A percentile compares a stretch with the other conserved stretches of the same genome.
phyloP scores from a whole-genome alignment of 2,329 filamentous ascomycete species.

The Phaeophleospora eucalypticola region DNA sequence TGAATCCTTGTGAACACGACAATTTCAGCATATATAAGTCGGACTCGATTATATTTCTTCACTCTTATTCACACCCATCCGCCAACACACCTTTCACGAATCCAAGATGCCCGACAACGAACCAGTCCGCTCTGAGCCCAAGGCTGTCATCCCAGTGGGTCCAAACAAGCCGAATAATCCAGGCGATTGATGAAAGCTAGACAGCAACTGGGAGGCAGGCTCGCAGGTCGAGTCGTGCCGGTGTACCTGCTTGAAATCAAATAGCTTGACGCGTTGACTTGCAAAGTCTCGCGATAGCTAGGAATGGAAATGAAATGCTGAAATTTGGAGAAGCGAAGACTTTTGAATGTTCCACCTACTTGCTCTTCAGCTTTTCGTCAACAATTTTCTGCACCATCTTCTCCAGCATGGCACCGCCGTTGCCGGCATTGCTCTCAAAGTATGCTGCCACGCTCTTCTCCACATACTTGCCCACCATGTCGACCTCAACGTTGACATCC shows the following conservation, averaged over 20 bases:
- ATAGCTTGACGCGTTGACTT: too few relatives aligned
- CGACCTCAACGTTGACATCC: constrained; percentile 86
- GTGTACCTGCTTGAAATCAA: too few relatives aligned
- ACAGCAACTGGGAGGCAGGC: neutral
- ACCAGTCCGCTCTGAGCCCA: neutral
- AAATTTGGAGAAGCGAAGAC: neutral
- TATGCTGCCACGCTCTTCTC: constrained; percentile 86
- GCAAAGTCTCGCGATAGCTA: too few relatives aligned
- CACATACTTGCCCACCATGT: constrained; percentile 80
- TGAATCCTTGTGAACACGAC: too few relatives aligned
- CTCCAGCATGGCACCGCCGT: constrained; percentile 48
- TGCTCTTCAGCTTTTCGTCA: constrained; percentile 56
- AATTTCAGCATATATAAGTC: too few relatives aligned
- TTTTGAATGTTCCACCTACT: neutral
- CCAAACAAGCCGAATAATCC: too few relatives aligned
- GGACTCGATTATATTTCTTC: too few relatives aligned
- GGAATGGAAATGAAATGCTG: neutral
- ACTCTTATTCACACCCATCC: too few relatives aligned
- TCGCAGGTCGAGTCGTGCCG: too few relatives aligned
- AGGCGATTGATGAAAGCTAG: too few relatives aligned
- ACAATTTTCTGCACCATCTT: constrained; percentile 64
- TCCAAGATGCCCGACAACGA: neutral
- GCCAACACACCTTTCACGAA: neutral
- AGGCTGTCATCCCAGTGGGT: neutral
- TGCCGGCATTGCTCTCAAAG: constrained; percentile 55